A percentile compares a stretch with the other conserved stretches of the same genome.
phyloP scores from a whole-genome alignment of 2,329 filamentous ascomycete species.

The Stachybotrys chartarum region DNA sequence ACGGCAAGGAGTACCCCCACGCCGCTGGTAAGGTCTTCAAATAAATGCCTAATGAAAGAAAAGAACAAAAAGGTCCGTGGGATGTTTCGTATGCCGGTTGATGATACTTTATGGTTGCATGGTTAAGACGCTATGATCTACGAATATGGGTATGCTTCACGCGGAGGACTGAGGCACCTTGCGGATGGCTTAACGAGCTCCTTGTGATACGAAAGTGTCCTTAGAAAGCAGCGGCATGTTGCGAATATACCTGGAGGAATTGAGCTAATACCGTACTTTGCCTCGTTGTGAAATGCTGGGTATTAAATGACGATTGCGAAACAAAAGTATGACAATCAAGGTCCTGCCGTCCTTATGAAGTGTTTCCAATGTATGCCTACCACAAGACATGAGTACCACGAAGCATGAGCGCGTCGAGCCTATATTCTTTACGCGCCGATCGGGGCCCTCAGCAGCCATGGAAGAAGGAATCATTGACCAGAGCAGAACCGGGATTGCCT shows the following conservation, averaged over 20 bases:
- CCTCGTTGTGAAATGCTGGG: not conserved
- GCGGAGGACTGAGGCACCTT: constrained; percentile 14
- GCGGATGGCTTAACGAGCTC: constrained; percentile 9
- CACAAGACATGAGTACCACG: too few relatives aligned
- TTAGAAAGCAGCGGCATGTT: not conserved
- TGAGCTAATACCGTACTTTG: not conserved
- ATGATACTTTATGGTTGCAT: constrained; percentile 26
- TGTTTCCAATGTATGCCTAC: too few relatives aligned
- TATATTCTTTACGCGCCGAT: too few relatives aligned
- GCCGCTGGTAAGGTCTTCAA: constrained; percentile 98
- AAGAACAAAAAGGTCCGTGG: not conserved
- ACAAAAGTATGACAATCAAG: not conserved
- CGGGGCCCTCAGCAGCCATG: too few relatives aligned
- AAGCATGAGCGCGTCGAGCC: too few relatives aligned
- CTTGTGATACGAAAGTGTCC: constrained; percentile 4
- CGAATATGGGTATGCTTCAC: constrained; percentile 17
- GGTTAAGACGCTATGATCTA: constrained; percentile 19
- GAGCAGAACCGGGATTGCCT: too few relatives aligned
- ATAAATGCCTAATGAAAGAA: constrained; percentile 45
- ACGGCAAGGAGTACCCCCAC: constrained; percentile 84
- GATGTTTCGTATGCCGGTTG: constrained; percentile 10
- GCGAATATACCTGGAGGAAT: not conserved
- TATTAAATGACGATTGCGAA: not conserved
- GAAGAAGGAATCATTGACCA: too few relatives aligned
- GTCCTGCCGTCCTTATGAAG: not conserved